phyloP scores from a whole-genome alignment of 2,329 filamentous ascomycete species.

The Penicillium sp. region DNA sequence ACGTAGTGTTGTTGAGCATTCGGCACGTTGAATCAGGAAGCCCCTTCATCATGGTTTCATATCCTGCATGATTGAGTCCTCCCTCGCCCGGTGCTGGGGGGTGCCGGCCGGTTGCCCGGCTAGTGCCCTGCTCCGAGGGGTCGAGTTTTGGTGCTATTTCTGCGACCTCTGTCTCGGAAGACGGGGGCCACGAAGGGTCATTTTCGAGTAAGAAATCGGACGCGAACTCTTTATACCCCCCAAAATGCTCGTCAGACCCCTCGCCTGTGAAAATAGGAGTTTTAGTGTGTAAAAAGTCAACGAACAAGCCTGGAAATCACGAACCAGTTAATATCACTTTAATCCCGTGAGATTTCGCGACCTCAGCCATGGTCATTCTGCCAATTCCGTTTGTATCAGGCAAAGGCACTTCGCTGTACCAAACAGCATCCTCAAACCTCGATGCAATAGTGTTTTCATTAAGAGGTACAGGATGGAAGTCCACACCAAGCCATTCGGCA shows the following conservation, averaged over 20 bases:
- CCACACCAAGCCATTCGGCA: constrained; percentile 53
- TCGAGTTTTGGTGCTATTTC: background rate
- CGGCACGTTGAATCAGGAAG: constrained; percentile 35
- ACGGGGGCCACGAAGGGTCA: constrained; percentile 45
- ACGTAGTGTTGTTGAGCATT: constrained; percentile 47
- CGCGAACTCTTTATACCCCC: constrained; percentile 54
- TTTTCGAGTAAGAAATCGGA: constrained; percentile 55
- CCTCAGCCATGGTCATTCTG: constrained; percentile 55
- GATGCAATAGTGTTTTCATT: constrained; percentile 49
- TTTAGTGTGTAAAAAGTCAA: background rate
- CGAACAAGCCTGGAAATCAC: background rate
- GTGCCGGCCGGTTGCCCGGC: too few species aligned
- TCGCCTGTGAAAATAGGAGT: constrained; percentile 39
- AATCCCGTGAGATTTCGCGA: constrained; percentile 51
- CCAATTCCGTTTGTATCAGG: constrained; percentile 58
- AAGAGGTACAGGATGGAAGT: constrained; percentile 49
- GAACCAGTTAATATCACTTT: constrained; percentile 58
- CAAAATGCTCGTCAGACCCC: constrained; percentile 60
- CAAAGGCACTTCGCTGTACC: constrained; percentile 51
- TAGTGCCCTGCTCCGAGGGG: too few species aligned
- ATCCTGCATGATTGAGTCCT: background rate
- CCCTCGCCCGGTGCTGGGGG: too few species aligned
- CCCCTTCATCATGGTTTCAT: too few species aligned
- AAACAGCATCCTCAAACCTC: constrained; percentile 51
- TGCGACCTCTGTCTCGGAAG: constrained; percentile 16